Conservation (phyloP, 129 eudicot species). For the Helichrysum umbraculigerum region DNA sequence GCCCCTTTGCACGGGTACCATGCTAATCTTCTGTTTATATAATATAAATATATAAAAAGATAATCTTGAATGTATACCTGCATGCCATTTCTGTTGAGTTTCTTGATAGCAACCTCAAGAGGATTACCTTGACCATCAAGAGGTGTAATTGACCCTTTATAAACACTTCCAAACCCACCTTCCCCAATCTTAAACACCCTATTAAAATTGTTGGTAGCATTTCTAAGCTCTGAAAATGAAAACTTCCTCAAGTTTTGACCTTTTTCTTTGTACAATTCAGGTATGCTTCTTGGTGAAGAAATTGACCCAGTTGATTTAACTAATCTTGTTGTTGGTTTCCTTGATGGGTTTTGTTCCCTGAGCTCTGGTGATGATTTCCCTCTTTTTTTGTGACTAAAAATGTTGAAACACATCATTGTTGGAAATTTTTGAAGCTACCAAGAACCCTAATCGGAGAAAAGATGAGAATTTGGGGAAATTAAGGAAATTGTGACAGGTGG, state of each 20-base stretch:
- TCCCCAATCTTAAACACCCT: slow-evolving; percentile 69
- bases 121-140: slow-evolving; percentile 43
- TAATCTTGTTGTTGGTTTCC: slow-evolving; percentile 31
- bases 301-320: slow-evolving; percentile 59
- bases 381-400: slow-evolving; percentile 45
- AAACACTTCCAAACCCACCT: slow-evolving; percentile 89
- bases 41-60: background rate
- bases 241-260: slow-evolving; percentile 58
- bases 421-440: background rate
- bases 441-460: slow-evolving; percentile 7
- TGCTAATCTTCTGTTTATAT: no score
- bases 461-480: slow-evolving; percentile 5
- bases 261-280: slow-evolving; percentile 65
- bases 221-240: slow-evolving; percentile 56
- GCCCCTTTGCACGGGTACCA: no score
- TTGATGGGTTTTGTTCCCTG: slow-evolving; percentile 28
- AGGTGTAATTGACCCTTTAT: slow-evolving; percentile 61
- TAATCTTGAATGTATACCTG: slow-evolving; percentile 48
- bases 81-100: slow-evolving; percentile 65
- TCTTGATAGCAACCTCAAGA: slow-evolving; percentile 72
- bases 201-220: slow-evolving; percentile 67
- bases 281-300: slow-evolving; percentile 52
- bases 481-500: slow-evolving; percentile 15
- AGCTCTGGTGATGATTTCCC: slow-evolving; percentile 63
- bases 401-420: slow-evolving; percentile 59